These are phyloP conservation scores for Ormosia emarginata DNA, from an alignment of 306 rosid genomes.

Conservation along the genomic window DNA sequence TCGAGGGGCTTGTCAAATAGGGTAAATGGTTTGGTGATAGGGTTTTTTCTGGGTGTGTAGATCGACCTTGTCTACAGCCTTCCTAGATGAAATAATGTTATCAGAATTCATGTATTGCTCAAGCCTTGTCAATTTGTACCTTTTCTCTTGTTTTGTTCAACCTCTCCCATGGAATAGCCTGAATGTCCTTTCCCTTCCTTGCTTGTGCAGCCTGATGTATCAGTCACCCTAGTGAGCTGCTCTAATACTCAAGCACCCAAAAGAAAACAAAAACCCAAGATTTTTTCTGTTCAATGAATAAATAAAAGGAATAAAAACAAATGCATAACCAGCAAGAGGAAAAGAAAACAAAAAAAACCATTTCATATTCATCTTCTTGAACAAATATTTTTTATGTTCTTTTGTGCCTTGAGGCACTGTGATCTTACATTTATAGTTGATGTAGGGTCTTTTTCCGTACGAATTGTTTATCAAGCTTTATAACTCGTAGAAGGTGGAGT, in stretches of 20 bases:
- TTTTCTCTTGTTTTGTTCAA: conserved; percentile 62
- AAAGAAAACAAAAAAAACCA: too few relatives aligned
- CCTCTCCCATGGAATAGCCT: conserved; percentile 84
- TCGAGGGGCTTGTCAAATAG: too few relatives aligned
- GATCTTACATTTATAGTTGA: conserved; percentile 12
- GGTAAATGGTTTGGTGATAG: too few relatives aligned
- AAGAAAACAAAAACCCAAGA: too few relatives aligned
- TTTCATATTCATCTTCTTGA: too few relatives aligned
- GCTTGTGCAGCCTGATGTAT: conserved; percentile 83
- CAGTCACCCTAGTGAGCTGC: conserved; percentile 69
- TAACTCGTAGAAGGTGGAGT: conserved; percentile 67
- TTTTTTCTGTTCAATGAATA: too few relatives aligned
- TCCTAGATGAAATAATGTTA: conserved; percentile 70
- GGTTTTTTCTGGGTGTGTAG: too few relatives aligned
- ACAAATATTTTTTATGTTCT: neutral
- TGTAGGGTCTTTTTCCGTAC: conserved; percentile 75
- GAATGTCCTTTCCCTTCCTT: conserved; percentile 75
- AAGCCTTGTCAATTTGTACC: conserved; percentile 72
- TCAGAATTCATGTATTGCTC: conserved; percentile 74
- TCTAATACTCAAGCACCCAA: too few relatives aligned
- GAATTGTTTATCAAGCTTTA: conserved; percentile 79
- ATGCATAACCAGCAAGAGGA: too few relatives aligned
- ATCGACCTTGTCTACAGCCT: conserved; percentile 69
- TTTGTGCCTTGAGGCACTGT: neutral
- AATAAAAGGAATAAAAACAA: too few relatives aligned